phyloP scores from a whole-genome alignment of 2,329 filamentous ascomycete genomes.

The Talaromyces sp. region DNA sequence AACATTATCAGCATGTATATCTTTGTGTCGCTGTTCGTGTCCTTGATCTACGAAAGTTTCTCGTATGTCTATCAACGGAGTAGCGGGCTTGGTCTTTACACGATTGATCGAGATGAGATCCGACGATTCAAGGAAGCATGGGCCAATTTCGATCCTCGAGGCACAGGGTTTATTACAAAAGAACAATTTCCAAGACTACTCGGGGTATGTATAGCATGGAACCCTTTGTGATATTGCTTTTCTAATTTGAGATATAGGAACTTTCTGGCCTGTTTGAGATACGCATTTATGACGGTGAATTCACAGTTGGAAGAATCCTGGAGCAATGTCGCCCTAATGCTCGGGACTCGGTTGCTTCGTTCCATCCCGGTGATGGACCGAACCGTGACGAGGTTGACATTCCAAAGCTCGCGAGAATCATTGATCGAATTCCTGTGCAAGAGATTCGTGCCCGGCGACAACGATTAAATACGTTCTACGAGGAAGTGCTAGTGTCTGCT shows the following conservation, averaged over 20 bases:
- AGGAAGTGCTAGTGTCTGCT: slow-evolving; percentile 90
- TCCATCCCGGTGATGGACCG: slow-evolving; percentile 29
- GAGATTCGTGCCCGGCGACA: slow-evolving; percentile 70
- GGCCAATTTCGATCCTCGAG: slow-evolving; percentile 89
- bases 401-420: slow-evolving; percentile 65
- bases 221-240: not conserved
- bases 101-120: slow-evolving; percentile 88
- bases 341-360: slow-evolving; percentile 35
- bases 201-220: slow-evolving; percentile 51
- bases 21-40: slow-evolving; percentile 96
- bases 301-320: slow-evolving; percentile 80
- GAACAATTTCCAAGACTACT: slow-evolving; percentile 83
- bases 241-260: slow-evolving; percentile 45
- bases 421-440: slow-evolving; percentile 67
- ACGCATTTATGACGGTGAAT: slow-evolving; percentile 89
- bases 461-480: slow-evolving; percentile 90
- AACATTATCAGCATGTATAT: slow-evolving; percentile 99
- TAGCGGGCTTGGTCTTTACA: slow-evolving; percentile 81
- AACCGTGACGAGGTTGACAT: slow-evolving; percentile 58
- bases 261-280: slow-evolving; percentile 95
- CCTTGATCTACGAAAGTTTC: slow-evolving; percentile 98
- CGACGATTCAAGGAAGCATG: slow-evolving; percentile 97
- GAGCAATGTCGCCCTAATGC: slow-evolving; percentile 66
- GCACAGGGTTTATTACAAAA: slow-evolving; percentile 85
- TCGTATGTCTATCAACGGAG: slow-evolving; percentile 98